Base-by-base conservation (phyloP, 225 moss, liverwort and hornwort genomes). In the Thuidium tamariscinum region DNA sequence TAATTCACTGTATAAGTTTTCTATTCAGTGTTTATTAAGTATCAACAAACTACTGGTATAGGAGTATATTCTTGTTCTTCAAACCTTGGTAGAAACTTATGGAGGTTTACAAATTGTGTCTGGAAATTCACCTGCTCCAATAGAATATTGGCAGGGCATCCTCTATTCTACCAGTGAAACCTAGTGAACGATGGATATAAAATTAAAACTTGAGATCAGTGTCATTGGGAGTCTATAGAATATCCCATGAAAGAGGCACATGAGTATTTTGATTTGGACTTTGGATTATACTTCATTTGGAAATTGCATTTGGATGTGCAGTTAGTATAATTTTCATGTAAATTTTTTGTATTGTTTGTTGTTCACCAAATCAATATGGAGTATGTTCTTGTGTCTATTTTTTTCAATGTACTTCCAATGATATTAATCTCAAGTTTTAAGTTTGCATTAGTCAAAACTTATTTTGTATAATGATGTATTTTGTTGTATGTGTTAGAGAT, bases 191-290 rank as follows among this genome's bases (percentile, higher is more conserved):
- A 34, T 34, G 8, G 13, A 13, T 21, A 21, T 21, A 5, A 34
- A 22, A 34, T 74, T 51, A 11, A 7, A 71, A 29, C 7, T 72
- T 13, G 4, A 68, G 15, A 69, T 69, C 0, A 3, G 0, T 8
- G 15, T 26, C 41, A 15, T 42, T 0, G 0, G 4, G 26, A 5
- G 25, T 42, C 8, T 9, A 8, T 13, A 23, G 2, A 15, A 9
- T 19, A 27, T 2, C 8, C 5, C 5, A 7, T 42, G 42, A 69
- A 26, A 30, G 30, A 29, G 10, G 9, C 3, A 16, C 12, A 21
- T 19, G 4, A 49, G 12, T 49, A 11, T 11, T 30, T 2, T 10
- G 10, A 46, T 11, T 72, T 27, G 3, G 18, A 17, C 5, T 72
- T 18, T 44, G 4, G 19, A 32, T 30, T 73, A 12, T 11, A 48